These are phyloP conservation scores for Carnegiea gigantea DNA, from an alignment of 179 eudicot genomes.

Conservation along the genomic window DNA sequence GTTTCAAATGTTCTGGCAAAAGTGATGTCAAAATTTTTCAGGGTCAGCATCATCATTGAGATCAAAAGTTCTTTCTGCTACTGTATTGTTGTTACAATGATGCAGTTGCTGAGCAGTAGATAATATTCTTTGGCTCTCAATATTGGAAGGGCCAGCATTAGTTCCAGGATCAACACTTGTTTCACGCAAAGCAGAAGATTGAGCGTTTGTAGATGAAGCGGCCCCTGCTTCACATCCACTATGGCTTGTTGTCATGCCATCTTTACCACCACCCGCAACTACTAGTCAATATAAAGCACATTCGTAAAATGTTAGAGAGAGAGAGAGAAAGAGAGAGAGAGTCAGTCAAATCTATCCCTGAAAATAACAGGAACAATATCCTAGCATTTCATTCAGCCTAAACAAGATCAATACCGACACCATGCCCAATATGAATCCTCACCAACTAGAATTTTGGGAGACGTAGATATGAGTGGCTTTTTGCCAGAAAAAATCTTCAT, in stretches of 20 bases:
- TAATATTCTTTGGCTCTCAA: slow-evolving; percentile 36
- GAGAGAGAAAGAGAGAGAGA: background rate
- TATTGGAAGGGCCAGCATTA: slow-evolving; percentile 17
- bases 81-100: slow-evolving; percentile 34
- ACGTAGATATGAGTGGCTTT: background rate
- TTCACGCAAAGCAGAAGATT: slow-evolving; percentile 35
- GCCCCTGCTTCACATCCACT: slow-evolving; percentile 35
- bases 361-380: background rate
- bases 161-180: slow-evolving; percentile 6
- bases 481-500: background rate
- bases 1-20: background rate
- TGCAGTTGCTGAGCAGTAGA: slow-evolving; percentile 42
- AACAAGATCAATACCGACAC: background rate
- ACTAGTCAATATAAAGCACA: slow-evolving; percentile 14
- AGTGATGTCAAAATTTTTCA: slow-evolving; percentile 28
- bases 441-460: background rate
- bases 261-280: slow-evolving; percentile 49
- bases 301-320: background rate
- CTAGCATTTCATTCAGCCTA: background rate
- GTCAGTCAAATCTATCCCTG: background rate
- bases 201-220: slow-evolving; percentile 18
- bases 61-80: slow-evolving; percentile 37
- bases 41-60: slow-evolving; percentile 44
- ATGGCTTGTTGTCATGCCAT: slow-evolving; percentile 30
- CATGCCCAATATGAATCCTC: background rate